Evolutionary conservation across 2,329 filamentous ascomycete species (phyloP).

Genomic region (Basipetospora chlamydospora): DNA sequence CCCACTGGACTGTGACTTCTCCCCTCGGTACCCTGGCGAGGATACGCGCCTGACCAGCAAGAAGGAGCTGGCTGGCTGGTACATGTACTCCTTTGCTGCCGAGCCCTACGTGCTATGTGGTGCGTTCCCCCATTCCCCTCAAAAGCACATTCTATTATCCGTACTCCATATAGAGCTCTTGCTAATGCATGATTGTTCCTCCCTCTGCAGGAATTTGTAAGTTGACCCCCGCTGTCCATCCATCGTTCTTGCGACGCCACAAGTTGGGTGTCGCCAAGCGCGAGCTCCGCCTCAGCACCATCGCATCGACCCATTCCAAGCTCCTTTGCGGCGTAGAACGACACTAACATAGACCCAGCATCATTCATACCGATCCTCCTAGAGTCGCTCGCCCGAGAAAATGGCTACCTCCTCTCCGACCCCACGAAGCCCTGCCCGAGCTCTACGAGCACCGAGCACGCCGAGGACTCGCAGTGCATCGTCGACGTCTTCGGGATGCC

Average conservation of each 20-base stretch:
- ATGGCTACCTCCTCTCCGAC: conserved; percentile 74
- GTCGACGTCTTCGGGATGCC: conserved; percentile 69
- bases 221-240: conserved; percentile 11
- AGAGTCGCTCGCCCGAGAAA: conserved; percentile 84
- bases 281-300: no score
- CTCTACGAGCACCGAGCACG: conserved; percentile 33
- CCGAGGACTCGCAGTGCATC: conserved; percentile 55
- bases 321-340: no score
- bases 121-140: conserved; percentile 32
- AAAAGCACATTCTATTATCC: no score
- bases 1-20: no score
- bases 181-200: background rate
- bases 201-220: conserved; percentile 15
- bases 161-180: no score
- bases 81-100: conserved; percentile 88
- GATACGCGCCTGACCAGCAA: conserved; percentile 77
- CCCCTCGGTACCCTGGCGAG: conserved; percentile 58
- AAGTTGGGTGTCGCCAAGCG: no score
- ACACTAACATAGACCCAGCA: conserved; percentile 38
- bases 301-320: no score
- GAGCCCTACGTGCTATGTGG: conserved; percentile 93
- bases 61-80: conserved; percentile 87
- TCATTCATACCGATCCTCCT: conserved; percentile 94
- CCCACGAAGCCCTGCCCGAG: conserved; percentile 59
- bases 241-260: no score